Percentiles rank a stretch among this genome's conserved stretches.
phyloP scores from a whole-genome alignment of 2,329 filamentous ascomycete genomes.

The Remersonia thermophila region DNA sequence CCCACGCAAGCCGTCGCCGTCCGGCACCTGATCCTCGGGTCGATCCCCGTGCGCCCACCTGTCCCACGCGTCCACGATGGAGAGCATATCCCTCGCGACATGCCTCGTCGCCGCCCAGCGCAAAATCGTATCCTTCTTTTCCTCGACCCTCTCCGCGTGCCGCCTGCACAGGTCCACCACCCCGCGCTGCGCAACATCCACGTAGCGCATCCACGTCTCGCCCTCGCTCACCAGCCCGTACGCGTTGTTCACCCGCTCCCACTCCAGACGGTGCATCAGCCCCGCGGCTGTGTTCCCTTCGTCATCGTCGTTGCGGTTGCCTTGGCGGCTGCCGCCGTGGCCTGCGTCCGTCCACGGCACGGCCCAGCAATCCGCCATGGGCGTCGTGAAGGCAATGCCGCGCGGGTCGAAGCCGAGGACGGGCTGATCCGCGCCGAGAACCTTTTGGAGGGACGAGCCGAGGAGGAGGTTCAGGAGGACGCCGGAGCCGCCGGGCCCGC shows the following conservation, averaged over 20 bases:
- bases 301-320: conserved; percentile 3
- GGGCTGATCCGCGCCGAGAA: conserved; percentile 29
- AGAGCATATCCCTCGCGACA: conserved; percentile 29
- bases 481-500: conserved; percentile 34
- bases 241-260: conserved; percentile 20
- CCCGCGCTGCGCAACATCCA: conserved; percentile 20
- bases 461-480: conserved; percentile 18
- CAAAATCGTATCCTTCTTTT: conserved; percentile 21
- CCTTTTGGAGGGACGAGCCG: conserved; percentile 22
- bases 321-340: neutral
- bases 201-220: conserved; percentile 20
- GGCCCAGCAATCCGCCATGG: conserved; percentile 27
- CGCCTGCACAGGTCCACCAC: conserved; percentile 23
- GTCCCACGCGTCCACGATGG: conserved; percentile 29
- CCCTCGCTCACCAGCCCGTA: conserved; percentile 26
- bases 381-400: conserved; percentile 29
- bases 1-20: conserved; percentile 4
- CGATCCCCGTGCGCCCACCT: conserved; percentile 19
- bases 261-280: conserved; percentile 23
- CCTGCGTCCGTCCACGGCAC: conserved; percentile 5
- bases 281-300: conserved; percentile 19
- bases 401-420: conserved; percentile 38
- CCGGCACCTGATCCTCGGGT: neutral
- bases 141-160: conserved; percentile 18
- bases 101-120: conserved; percentile 23